Evolutionary conservation across 192 early-diverging fungal genomes (phyloP).

Genomic region (Linnemannia zychae): DNA sequence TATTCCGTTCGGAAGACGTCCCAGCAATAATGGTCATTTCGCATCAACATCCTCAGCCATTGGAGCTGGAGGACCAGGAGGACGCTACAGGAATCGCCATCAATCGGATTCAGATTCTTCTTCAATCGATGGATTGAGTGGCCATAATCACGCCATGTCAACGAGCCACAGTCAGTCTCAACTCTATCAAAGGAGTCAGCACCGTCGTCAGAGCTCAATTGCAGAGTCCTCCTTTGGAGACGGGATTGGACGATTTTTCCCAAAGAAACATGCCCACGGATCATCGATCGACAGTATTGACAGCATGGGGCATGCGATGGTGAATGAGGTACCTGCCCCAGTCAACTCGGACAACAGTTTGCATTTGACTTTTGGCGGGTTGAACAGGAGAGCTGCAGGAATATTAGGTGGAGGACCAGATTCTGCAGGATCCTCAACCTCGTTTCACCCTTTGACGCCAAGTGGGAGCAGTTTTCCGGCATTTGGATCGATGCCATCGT

Average conservation of each 20-base stretch:
- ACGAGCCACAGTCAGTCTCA: conserved; percentile 10
- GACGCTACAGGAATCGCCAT: background rate
- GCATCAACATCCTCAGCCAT: background rate
- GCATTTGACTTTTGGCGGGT: background rate
- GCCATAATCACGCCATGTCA: background rate
- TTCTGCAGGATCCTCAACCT: background rate
- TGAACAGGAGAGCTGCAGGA: background rate
- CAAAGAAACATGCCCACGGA: conserved; percentile 15
- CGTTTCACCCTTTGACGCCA: conserved; percentile 27
- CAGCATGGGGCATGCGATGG: conserved; percentile 14
- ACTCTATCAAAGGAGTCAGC: conserved; percentile 8
- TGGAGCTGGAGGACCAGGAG: background rate
- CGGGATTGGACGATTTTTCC: conserved; percentile 45
- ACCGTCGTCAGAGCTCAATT: conserved; percentile 21
- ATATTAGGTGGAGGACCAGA: background rate
- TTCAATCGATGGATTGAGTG: conserved; percentile 13
- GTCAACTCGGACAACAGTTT: conserved; percentile 1
- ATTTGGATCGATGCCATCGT: conserved; percentile 27
- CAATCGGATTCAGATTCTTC: conserved; percentile 37
- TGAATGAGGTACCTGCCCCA: background rate
- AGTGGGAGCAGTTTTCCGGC: conserved; percentile 12
- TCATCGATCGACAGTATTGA: conserved; percentile 34
- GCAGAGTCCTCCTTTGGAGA: conserved; percentile 45
- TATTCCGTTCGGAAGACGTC: conserved; percentile 35
- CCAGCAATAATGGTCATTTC: conserved; percentile 12